These are phyloP conservation scores for Chlamydomonas eustigma DNA, from an alignment of 139 green algal genomes.

Conservation along the genomic window DNA sequence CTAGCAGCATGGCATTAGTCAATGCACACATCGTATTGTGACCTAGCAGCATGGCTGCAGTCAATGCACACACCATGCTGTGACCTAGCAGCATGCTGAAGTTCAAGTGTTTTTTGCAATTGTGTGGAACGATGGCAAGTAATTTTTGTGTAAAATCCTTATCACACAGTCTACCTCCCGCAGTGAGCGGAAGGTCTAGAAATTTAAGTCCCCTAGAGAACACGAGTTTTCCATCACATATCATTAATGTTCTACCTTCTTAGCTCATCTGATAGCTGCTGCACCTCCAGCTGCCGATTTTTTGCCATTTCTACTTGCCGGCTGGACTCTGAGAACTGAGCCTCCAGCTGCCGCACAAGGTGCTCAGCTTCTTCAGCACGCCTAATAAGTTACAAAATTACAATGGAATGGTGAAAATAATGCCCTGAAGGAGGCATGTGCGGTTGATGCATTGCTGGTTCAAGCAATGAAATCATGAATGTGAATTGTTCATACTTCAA, in stretches of 20 bases:
- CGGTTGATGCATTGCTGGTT: not conserved
- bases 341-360: constrained; percentile 22
- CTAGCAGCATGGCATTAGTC: too few species aligned
- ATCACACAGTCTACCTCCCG: too few species aligned
- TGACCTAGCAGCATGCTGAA: too few species aligned
- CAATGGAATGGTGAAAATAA: too few species aligned
- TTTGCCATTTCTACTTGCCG: constrained; percentile 20
- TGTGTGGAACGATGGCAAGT: too few species aligned
- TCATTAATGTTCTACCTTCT: constrained; percentile 11
- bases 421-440: not conserved
- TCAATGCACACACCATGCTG: too few species aligned
- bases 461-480: not conserved
- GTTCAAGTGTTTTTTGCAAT: too few species aligned
- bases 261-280: constrained; percentile 28
- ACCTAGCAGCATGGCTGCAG: too few species aligned
- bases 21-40: too few species aligned
- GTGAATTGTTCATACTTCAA: not conserved
- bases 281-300: constrained; percentile 28
- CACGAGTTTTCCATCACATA: not conserved
- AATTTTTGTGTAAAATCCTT: not conserved
- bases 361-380: constrained; percentile 17
- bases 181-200: too few species aligned
- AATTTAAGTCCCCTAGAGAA: too few species aligned
- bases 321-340: constrained; percentile 2
- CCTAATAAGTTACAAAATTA: constrained; percentile 1